Percentiles rank a stretch among this genome's conserved stretches.
Conservation (phyloP, 2,329 filamentous ascomycete genomes). For the Camillea tinctor region DNA sequence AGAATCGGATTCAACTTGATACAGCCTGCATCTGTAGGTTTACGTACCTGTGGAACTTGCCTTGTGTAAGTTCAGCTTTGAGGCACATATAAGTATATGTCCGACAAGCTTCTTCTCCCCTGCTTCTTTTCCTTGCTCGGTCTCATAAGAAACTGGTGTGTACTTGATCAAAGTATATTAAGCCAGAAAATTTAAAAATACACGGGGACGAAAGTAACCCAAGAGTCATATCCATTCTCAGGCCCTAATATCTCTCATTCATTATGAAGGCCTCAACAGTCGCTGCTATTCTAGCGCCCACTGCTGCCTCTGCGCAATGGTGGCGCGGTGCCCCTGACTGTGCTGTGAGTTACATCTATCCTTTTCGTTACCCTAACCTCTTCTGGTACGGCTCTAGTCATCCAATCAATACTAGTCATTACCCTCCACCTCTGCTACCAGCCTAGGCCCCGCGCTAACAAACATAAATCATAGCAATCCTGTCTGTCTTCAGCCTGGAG, state of each 20-base stretch:
- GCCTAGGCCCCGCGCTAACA: conserved; percentile 4
- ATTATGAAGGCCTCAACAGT: conserved; percentile 35
- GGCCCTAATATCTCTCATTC: neutral
- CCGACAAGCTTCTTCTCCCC: conserved; percentile 3
- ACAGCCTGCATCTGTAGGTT: neutral
- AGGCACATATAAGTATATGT: conserved; percentile 24
- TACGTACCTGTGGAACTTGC: neutral
- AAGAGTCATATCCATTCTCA: neutral
- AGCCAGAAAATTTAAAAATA: neutral
- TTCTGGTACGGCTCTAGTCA: neutral
- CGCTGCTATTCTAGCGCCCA: conserved; percentile 26
- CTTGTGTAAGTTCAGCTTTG: neutral
- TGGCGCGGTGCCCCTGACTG: conserved; percentile 41
- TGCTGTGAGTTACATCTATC: conserved; percentile 35
- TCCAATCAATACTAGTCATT: neutral
- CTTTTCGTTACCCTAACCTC: neutral
- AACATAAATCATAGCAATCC: conserved; percentile 33
- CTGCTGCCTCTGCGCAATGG: conserved; percentile 36
- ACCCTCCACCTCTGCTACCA: neutral
- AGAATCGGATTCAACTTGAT: neutral
- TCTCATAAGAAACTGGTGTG: conserved; percentile 1
- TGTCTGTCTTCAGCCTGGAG: conserved; percentile 41
- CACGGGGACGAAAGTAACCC: neutral
- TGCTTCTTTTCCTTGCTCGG: neutral
- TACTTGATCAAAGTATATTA: neutral